Evolutionary conservation across 1,139 yeast species (phyloP).

Genomic region (Trichomonascaceae sp.): DNA sequence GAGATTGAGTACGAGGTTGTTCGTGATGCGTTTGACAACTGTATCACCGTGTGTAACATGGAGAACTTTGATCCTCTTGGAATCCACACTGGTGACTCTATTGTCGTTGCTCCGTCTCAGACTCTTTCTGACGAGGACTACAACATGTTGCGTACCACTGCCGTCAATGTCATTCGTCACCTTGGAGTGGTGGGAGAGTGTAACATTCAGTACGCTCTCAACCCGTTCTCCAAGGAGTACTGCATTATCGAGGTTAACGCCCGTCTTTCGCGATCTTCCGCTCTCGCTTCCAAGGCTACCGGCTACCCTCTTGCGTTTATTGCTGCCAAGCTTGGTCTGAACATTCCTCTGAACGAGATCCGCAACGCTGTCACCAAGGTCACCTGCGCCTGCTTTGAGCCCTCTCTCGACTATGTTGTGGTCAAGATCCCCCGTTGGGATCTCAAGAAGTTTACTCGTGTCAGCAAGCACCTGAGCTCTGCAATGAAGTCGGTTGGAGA

Average conservation of each 20-base stretch:
- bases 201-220: slow-evolving; percentile 93
- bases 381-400: slow-evolving; percentile 96
- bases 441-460: slow-evolving; percentile 88
- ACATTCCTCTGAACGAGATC: slow-evolving; percentile 84
- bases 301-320: slow-evolving; percentile 98
- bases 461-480: slow-evolving; percentile 75
- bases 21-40: slow-evolving; percentile 92
- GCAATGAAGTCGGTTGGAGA: slow-evolving; percentile 99
- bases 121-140: slow-evolving; percentile 94
- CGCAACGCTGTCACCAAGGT: slow-evolving; percentile 89
- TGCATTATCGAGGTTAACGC: slow-evolving; percentile 98
- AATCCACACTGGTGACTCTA: slow-evolving; percentile 98
- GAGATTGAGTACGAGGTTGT: slow-evolving; percentile 98
- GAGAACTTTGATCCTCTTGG: slow-evolving; percentile 98
- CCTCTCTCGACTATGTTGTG: slow-evolving; percentile 93
- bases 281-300: slow-evolving; percentile 96
- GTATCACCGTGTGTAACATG: slow-evolving; percentile 99
- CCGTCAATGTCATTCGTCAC: slow-evolving; percentile 93
- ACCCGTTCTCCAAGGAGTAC: slow-evolving; percentile 88
- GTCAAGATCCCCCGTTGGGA: slow-evolving; percentile 99
- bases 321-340: slow-evolving; percentile 93
- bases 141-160: slow-evolving; percentile 96
- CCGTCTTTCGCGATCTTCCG: slow-evolving; percentile 94
- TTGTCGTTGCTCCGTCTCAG: slow-evolving; percentile 98
- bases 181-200: slow-evolving; percentile 99